Evolutionary conservation across 108 stramenopile genomes (phyloP), one percentile per base, ranked within the genome.

Genomic region (Mayamaea pseudoterrestris): DNA sequence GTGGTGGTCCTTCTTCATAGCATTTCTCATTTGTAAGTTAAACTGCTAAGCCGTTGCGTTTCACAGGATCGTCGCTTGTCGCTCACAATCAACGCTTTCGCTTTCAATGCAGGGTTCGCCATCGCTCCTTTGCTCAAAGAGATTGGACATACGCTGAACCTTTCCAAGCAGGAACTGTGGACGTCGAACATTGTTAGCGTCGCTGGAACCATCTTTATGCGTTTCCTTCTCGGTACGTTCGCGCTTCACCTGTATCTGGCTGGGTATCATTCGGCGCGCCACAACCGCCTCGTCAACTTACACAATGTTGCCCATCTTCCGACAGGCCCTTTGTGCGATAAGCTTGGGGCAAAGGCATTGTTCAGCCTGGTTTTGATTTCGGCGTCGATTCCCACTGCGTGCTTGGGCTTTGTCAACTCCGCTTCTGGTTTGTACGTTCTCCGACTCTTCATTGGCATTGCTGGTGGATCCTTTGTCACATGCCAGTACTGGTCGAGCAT

Each of bases 1-100:
- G 18, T 82, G 80, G 80, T 56, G 61, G 29, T 53, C 59, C 34
- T 93, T 85, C 66, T 87, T 88, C 67, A 63, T 66, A 20, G 90
- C 89, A 23, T 94, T 94, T 67, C 74, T 87, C 62, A 71, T 76
- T 46, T 94, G n/a, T n/a, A n/a, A n/a, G n/a, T n/a, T n/a, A n/a
- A n/a, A n/a, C n/a, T n/a, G n/a, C n/a, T n/a, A n/a, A n/a, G n/a
- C n/a, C n/a, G n/a, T n/a, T n/a, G n/a, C n/a, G n/a, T n/a, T n/a
- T n/a, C n/a, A n/a, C n/a, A n/a, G n/a, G n/a, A n/a, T n/a, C n/a
- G n/a, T n/a, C n/a, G n/a, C n/a, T n/a, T n/a, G n/a, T n/a, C n/a
- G n/a, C n/a, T n/a, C n/a, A n/a, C n/a, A n/a, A n/a, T n/a, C n/a
- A n/a, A n/a, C n/a, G n/a, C n/a, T n/a, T n/a, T n/a, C n/a, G n/a